These are phyloP conservation scores for Neonectria punicea DNA, from an alignment of 2,329 filamentous ascomycete genomes.

Conservation along the genomic window DNA sequence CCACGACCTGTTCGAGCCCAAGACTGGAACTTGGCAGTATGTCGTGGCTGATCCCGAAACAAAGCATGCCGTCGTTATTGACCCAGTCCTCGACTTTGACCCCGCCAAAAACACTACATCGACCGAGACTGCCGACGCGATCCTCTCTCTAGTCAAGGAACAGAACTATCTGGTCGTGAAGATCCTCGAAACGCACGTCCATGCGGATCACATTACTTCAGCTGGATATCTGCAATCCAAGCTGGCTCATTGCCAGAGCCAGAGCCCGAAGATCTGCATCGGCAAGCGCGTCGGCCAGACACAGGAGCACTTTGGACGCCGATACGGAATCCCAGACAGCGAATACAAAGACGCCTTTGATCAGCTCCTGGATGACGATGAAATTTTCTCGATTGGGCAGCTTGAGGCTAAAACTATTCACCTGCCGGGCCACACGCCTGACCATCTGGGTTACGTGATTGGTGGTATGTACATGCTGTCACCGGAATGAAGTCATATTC, in stretches of 20 bases:
- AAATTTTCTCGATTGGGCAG: constrained; percentile 60
- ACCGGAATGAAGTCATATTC: too few species aligned
- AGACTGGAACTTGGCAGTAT: constrained; percentile 67
- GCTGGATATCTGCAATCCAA: constrained; percentile 63
- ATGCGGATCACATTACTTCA: constrained; percentile 69
- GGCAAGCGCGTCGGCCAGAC: constrained; percentile 62
- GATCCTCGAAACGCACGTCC: constrained; percentile 70
- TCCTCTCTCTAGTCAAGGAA: constrained; percentile 56
- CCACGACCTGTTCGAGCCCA: constrained; percentile 52
- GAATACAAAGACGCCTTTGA: constrained; percentile 62
- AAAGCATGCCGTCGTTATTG: constrained; percentile 63
- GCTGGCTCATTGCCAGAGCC: constrained; percentile 48
- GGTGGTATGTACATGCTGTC: constrained; percentile 47
- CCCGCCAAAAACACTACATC: constrained; percentile 51
- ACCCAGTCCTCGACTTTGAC: constrained; percentile 69
- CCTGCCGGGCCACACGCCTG: constrained; percentile 68
- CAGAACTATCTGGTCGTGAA: constrained; percentile 58
- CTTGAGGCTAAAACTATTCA: constrained; percentile 58
- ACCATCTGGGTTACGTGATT: constrained; percentile 68
- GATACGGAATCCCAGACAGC: constrained; percentile 55
- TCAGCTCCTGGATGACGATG: constrained; percentile 62
- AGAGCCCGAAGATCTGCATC: constrained; percentile 59
- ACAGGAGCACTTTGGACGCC: constrained; percentile 58
- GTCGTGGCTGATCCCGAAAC: constrained; percentile 64
- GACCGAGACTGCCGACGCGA: constrained; percentile 61